Base-by-base conservation (phyloP, 2,329 filamentous ascomycete species). In the Phialocephala subalpina region DNA sequence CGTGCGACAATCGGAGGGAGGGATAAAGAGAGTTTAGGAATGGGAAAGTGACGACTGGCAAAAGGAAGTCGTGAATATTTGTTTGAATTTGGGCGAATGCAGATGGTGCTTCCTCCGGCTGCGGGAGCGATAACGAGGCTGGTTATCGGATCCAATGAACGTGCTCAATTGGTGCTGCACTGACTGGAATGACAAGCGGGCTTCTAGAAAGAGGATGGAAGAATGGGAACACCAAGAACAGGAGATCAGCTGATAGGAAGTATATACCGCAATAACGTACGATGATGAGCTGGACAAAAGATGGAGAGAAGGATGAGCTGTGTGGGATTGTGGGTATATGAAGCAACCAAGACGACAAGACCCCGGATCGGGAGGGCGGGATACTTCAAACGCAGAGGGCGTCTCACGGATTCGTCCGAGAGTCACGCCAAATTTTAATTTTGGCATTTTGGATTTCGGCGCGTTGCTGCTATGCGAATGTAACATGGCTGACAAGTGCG, bases 401-500 rank as follows among this genome's bases (percentile, higher is more conserved):
- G 62, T 65, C 62, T 63, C 60, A 65, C 63, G 60, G 65, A 16
- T 69, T 63, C 58, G 63, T 64, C 65, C 67, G 67, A 66, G 65
- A 47, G 60, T 69, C 55, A 59, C 25, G 42, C 56, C 49, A 53
- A 53, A 29, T 29, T 53, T 53, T 53, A 18, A 53, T 49, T 42
- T n/a, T 53, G 49, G 49, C 25, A 53, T 53, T 33, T 16, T 22
- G 49, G 49, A 53, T 53, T 53, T 53, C 49, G 49, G 49, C 25
- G 49, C 27, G 25, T 53, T 53, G 49, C 47, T 16, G 16, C 12
- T 42, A 49, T 53, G 22, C 25, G 27, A n/a, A 16, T 53, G 22
- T 33, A 29, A 53, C 22, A 53, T 16, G 9, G 49, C 49, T 29
- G 49, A 27, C 25, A 33, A 16, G 49, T 14, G 25, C 49, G 49